phyloP scores from a whole-genome alignment of 2,329 filamentous ascomycete genomes.

The Xylaria sp. region DNA sequence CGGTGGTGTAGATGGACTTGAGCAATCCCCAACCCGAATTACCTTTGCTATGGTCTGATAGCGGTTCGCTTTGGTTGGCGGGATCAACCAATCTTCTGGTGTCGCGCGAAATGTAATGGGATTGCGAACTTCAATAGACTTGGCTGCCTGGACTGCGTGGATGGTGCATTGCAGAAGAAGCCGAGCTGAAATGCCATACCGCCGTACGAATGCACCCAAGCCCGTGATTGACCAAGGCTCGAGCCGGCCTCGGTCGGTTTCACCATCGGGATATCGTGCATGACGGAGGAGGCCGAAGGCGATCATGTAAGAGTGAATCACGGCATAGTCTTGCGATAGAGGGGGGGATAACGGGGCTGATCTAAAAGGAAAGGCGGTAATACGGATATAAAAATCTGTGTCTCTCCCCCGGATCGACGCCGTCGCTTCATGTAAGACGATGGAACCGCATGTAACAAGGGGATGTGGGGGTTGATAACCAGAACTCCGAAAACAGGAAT shows the following conservation, averaged over 20 bases:
- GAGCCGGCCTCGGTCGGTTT: background rate
- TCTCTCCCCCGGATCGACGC: background rate
- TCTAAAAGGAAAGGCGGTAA: background rate
- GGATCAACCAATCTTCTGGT: background rate
- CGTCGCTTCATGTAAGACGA: background rate
- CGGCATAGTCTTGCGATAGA: background rate
- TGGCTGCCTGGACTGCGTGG: too few species aligned
- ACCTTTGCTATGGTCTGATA: background rate
- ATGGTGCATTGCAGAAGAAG: background rate
- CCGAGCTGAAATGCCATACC: background rate
- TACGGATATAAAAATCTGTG: background rate
- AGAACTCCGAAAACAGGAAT: background rate
- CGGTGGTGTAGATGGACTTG: background rate
- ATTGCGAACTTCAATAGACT: background rate
- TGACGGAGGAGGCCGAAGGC: background rate
- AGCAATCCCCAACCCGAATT: background rate
- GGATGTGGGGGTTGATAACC: background rate
- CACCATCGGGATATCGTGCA: background rate
- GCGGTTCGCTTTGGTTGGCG: background rate
- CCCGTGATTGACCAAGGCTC: background rate
- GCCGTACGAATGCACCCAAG: too few species aligned
- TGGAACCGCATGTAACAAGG: too few species aligned
- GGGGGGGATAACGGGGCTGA: background rate
- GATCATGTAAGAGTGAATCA: background rate
- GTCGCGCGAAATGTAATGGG: background rate